phyloP scores from a whole-genome alignment of 148 eudicot species.

The Drosera capensis region DNA sequence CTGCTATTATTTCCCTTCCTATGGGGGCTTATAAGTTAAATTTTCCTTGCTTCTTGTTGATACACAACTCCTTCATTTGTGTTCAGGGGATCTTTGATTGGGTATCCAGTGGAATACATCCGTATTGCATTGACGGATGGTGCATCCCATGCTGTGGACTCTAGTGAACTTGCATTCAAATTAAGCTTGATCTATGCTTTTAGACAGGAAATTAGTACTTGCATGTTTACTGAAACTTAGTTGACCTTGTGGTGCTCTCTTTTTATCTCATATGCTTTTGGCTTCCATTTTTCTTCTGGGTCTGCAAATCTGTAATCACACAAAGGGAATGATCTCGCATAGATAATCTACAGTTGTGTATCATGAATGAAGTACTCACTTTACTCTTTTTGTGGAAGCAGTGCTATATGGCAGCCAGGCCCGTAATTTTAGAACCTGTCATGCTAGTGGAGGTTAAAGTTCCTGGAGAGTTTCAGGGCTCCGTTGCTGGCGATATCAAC shows the following conservation, averaged over 20 bases:
- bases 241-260: too few relatives aligned
- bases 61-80: conserved; percentile 2
- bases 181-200: conserved; percentile 89
- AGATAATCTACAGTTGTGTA: background rate
- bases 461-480: conserved; percentile 87
- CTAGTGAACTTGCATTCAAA: conserved; percentile 98
- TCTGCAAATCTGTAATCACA: too few relatives aligned
- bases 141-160: conserved; percentile 92
- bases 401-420: conserved; percentile 79
- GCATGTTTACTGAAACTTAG: too few relatives aligned
- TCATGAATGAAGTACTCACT: background rate
- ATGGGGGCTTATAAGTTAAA: too few relatives aligned
- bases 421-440: conserved; percentile 84
- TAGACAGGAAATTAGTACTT: conserved; percentile 86
- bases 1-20: too few relatives aligned
- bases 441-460: conserved; percentile 93
- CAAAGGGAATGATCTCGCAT: too few relatives aligned
- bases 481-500: conserved; percentile 88
- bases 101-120: conserved; percentile 82
- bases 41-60: background rate
- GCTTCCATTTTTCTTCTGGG: too few relatives aligned
- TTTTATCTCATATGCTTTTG: too few relatives aligned
- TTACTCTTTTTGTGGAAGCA: conserved; percentile 19
- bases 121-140: conserved; percentile 85
- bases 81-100: conserved; percentile 84